These are phyloP conservation scores for Bocquillonia castaneifolia DNA, from an alignment of 441 rosid species.

Conservation along the genomic window DNA sequence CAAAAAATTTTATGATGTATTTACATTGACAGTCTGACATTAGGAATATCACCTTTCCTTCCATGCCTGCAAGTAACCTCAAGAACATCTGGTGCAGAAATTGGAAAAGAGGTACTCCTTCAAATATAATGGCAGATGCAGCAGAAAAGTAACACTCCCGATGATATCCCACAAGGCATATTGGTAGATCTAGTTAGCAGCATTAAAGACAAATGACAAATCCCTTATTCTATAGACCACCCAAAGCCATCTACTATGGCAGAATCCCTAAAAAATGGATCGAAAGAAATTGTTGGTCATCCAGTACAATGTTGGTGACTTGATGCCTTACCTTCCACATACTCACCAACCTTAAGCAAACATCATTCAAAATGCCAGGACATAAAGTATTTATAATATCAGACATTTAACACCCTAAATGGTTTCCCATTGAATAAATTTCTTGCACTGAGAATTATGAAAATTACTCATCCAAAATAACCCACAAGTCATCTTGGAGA, in stretches of 20 bases:
- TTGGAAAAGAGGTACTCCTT: background rate
- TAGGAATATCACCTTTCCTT: constrained; percentile 8
- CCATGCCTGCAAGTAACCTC: constrained; percentile 6
- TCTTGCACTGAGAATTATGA: background rate
- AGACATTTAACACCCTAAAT: background rate
- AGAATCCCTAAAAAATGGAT: constrained; percentile 7
- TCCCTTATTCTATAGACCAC: background rate
- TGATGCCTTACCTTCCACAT: background rate
- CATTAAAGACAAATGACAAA: background rate
- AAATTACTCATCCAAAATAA: background rate
- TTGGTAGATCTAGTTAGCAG: constrained; percentile 3
- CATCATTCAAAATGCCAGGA: background rate
- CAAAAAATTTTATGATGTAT: background rate
- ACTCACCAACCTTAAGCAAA: constrained; percentile 13
- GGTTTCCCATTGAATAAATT: constrained; percentile 1
- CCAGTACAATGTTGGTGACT: background rate
- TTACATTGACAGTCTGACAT: background rate
- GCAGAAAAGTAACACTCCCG: background rate
- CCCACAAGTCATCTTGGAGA: background rate
- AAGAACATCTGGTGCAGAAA: constrained; percentile 9
- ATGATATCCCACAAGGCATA: background rate
- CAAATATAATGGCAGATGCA: background rate
- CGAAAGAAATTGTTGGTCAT: constrained; percentile 1
- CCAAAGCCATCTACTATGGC: background rate
- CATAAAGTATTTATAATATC: background rate